Percentiles rank a stretch among this genome's conserved stretches.
Conservation (phyloP, 2,329 filamentous ascomycete genomes). For the Fusarium mundagurra region DNA sequence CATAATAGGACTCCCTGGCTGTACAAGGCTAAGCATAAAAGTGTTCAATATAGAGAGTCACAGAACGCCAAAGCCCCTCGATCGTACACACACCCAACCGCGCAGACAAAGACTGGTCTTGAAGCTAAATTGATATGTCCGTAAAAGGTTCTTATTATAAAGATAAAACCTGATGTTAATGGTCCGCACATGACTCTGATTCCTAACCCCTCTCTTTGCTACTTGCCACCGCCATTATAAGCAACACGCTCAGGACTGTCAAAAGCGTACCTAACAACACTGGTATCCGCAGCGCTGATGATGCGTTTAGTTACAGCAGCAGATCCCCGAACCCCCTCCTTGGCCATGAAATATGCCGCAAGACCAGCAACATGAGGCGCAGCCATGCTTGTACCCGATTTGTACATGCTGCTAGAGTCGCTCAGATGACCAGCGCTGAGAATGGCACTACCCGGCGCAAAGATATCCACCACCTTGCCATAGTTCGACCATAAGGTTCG, state of each 20-base stretch:
- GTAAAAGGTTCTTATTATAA: no score
- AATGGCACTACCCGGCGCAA: constrained; percentile 1
- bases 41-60: not conserved
- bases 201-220: not conserved
- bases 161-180: no score
- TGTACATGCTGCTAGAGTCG: not conserved
- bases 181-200: no score
- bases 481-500: constrained; percentile 9
- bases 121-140: no score
- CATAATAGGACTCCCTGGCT: no score
- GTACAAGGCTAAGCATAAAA: not conserved
- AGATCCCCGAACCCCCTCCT: constrained; percentile 7
- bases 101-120: no score
- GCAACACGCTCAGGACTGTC: not conserved
- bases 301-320: constrained; percentile 9
- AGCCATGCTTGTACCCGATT: constrained; percentile 47
- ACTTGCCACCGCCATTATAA: constrained; percentile 15
- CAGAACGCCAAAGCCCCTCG: no score
- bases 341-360: constrained; percentile 65
- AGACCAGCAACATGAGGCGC: constrained; percentile 70
- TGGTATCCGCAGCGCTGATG: not conserved
- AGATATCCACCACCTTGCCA: not conserved
- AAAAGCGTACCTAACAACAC: not conserved
- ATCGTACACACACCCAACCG: accelerated
- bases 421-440: not conserved